Conservation (phyloP, 1,139 yeast species). For the Pichiaceae sp. region DNA sequence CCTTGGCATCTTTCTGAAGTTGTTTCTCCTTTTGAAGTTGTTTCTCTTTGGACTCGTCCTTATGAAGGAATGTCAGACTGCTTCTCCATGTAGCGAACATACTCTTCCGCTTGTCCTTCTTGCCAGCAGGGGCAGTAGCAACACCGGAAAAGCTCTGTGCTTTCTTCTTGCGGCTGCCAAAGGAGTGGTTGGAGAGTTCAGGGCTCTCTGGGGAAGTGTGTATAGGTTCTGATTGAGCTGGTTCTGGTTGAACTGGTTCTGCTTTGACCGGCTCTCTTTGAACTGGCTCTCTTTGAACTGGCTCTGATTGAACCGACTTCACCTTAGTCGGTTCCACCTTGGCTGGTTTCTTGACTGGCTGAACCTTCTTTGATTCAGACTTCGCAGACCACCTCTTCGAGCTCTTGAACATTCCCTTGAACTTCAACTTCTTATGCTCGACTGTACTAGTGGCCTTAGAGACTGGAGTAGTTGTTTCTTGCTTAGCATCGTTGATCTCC, state of each 20-base stretch:
- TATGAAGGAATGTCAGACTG: constrained; percentile 11
- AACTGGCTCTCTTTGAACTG: no score
- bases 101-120: constrained; percentile 19
- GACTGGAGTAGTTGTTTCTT: neutral
- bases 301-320: no score
- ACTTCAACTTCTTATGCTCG: constrained; percentile 14
- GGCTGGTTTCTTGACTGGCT: neutral
- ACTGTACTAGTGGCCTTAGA: neutral
- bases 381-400: constrained; percentile 4
- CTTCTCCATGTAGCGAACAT: constrained; percentile 23
- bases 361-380: constrained; percentile 3
- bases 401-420: constrained; percentile 20
- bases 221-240: no score
- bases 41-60: neutral
- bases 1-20: constrained; percentile 4
- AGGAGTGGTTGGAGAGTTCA: neutral
- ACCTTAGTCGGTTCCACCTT: no score
- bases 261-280: no score
- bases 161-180: constrained; percentile 1
- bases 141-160: constrained; percentile 6
- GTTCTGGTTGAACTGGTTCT: no score
- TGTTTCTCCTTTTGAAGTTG: neutral
- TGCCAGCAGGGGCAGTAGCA: constrained; percentile 1
- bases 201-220: neutral
- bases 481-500: neutral